Evolutionary conservation across 371 early-diverging fungal genomes (phyloP).

Genomic region (Rhizoclosmatium hyalinum): DNA sequence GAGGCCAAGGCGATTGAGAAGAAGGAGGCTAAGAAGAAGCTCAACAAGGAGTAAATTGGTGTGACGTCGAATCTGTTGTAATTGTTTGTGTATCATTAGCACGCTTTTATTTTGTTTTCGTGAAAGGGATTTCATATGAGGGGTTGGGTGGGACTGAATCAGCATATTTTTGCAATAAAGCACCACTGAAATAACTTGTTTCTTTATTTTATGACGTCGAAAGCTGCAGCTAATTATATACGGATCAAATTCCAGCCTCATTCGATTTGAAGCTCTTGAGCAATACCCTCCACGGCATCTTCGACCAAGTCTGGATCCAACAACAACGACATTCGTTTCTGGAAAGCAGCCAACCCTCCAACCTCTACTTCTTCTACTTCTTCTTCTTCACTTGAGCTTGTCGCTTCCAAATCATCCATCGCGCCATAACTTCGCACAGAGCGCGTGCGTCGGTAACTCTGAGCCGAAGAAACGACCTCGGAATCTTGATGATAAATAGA

Average conservation of each 20-base stretch:
- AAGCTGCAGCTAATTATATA: too few relatives aligned
- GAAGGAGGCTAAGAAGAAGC: conserved; percentile 55
- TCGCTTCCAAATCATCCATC: background rate
- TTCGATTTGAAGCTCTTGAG: conserved; percentile 5
- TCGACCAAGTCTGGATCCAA: conserved; percentile 13
- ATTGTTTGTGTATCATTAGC: background rate
- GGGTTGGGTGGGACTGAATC: too few relatives aligned
- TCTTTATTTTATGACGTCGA: too few relatives aligned
- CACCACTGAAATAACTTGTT: too few relatives aligned
- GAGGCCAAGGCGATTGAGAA: conserved; percentile 54
- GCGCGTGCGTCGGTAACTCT: background rate
- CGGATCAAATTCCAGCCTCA: background rate
- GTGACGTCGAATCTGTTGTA: background rate
- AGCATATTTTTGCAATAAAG: too few relatives aligned
- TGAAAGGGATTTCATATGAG: too few relatives aligned
- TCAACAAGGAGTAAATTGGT: conserved; percentile 35
- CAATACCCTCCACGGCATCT: conserved; percentile 6
- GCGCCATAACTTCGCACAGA: background rate
- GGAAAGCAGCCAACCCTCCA: background rate
- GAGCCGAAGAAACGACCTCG: too few relatives aligned
- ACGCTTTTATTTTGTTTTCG: background rate
- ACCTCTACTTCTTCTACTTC: background rate
- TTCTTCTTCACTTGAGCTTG: background rate
- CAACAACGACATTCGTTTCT: background rate
- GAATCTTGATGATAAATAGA: background rate